Percentiles rank a stretch among this genome's conserved stretches.
Evolutionary conservation across 768 basidiomycete species (phyloP).

Genomic region (Termitomyces sp.): DNA sequence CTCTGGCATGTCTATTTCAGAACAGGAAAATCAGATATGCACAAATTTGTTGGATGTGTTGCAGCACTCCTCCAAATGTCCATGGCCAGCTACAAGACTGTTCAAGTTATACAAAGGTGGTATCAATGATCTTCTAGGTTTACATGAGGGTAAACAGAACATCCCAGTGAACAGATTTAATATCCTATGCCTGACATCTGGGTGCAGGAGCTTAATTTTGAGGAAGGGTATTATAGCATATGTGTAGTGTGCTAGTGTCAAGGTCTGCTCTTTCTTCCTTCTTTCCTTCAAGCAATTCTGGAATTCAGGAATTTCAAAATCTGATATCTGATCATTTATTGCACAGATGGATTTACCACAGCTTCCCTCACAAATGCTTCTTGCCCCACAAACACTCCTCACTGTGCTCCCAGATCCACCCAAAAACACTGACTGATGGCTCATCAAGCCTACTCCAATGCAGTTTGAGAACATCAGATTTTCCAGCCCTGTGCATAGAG

Average conservation of each 20-base stretch:
- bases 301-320: neutral
- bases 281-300: neutral
- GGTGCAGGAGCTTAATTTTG: conserved; percentile 72
- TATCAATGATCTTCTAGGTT: conserved; percentile 32
- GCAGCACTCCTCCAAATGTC: conserved; percentile 25
- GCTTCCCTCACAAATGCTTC: too few relatives aligned
- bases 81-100: conserved; percentile 26
- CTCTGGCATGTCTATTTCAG: conserved; percentile 1
- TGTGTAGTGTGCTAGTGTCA: conserved; percentile 49
- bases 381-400: conserved; percentile 37
- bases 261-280: conserved; percentile 29
- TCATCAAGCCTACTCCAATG: conserved; percentile 72
- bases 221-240: conserved; percentile 51
- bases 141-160: conserved; percentile 12
- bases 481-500: conserved; percentile 47
- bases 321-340: neutral
- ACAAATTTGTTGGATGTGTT: conserved; percentile 50
- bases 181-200: conserved; percentile 58
- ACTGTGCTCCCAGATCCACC: conserved; percentile 51
- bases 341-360: conserved; percentile 53
- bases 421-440: conserved; percentile 65
- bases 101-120: conserved; percentile 40
- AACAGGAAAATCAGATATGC: conserved; percentile 21
- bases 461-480: conserved; percentile 86
- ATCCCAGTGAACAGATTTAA: conserved; percentile 52